Base-by-base conservation (phyloP, 1,139 yeast species). In the Candida gigantensis region DNA sequence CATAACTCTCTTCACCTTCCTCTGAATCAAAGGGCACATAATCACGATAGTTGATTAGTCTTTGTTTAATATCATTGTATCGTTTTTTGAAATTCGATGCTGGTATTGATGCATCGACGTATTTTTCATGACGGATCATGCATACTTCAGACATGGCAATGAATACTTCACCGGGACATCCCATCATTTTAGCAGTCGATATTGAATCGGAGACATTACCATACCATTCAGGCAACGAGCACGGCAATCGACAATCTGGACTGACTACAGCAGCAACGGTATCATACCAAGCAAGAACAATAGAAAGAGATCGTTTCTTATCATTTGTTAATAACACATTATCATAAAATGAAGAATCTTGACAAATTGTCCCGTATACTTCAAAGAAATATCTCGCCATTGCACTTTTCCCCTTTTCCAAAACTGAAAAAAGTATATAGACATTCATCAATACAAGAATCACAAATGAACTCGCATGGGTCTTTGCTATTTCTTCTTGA, bases 121-220 rank as follows among this genome's bases (percentile, higher is more conserved):
- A 47, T 16, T 63, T 37, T 18, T 62, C 63, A 45, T 62, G 63
- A 31, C 79, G 53, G 9, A 74, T 44, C 7, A 50, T 46, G 42
- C 79, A 72, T 2, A 74, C 62, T 36, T 64, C 60, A 2, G 66
- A 55, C 52, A 75, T 58, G 3, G 74, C 67, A 14, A 55, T 53
- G 49, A 76, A 74, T 1, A 76, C 64, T 40, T 74, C 79, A 2
- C 78, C 79, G 0, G 81, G 81, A 44, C 81, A 76, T 0, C 81
- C 81, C 72, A 73, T 73, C 68, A 76, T 64, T 36, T 62, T 65
- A 5, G 72, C 64, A 0, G 79, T 74, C 6, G 79, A 72, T 7
- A 72, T 60, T 4, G 51, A 47, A 30, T 65, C 69, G 13, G 52
- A 47, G 26, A 58, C 58, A 2, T 65, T 56, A 2, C 80, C 80